These are phyloP conservation scores for Leptoxyphium fumago DNA, from an alignment of 2,329 filamentous ascomycete species.

Conservation along the genomic window DNA sequence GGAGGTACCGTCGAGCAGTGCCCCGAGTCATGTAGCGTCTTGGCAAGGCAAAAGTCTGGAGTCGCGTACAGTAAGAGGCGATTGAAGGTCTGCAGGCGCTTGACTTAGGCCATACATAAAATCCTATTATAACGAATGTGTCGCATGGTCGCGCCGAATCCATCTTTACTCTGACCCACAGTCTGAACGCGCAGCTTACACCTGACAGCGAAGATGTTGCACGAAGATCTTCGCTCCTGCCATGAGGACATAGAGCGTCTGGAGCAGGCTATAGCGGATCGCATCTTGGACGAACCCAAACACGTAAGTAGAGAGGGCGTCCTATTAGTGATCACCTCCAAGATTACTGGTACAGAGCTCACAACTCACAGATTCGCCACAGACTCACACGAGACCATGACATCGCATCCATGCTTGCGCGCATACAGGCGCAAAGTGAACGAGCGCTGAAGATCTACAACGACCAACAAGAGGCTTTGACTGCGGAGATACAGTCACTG, in stretches of 20 bases:
- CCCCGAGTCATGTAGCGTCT: too few relatives aligned
- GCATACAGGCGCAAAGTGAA: slow-evolving; percentile 74
- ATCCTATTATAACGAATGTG: too few relatives aligned
- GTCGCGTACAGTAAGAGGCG: too few relatives aligned
- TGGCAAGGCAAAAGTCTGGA: too few relatives aligned
- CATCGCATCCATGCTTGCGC: slow-evolving; percentile 68
- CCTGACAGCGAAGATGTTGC: slow-evolving; percentile 42
- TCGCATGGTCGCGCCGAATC: too few relatives aligned
- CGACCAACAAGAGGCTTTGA: slow-evolving; percentile 56
- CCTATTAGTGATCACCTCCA: neutral
- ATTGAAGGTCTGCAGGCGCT: too few relatives aligned
- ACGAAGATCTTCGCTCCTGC: slow-evolving; percentile 86
- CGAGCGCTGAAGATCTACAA: slow-evolving; percentile 72
- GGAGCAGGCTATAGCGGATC: slow-evolving; percentile 84
- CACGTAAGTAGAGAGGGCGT: slow-evolving; percentile 44
- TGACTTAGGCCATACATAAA: too few relatives aligned
- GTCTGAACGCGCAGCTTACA: too few relatives aligned
- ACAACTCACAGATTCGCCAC: slow-evolving; percentile 56
- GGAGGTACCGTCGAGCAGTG: too few relatives aligned
- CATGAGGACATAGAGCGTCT: slow-evolving; percentile 95
- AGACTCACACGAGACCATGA: slow-evolving; percentile 84
- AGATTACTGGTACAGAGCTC: slow-evolving; percentile 7
- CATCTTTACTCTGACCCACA: too few relatives aligned
- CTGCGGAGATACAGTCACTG: slow-evolving; percentile 70
- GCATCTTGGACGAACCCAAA: slow-evolving; percentile 74